Evolutionary conservation across 331 rosid species (phyloP), one percentile per base, ranked within the genome.

Genomic region (Stylosanthes scabra): DNA sequence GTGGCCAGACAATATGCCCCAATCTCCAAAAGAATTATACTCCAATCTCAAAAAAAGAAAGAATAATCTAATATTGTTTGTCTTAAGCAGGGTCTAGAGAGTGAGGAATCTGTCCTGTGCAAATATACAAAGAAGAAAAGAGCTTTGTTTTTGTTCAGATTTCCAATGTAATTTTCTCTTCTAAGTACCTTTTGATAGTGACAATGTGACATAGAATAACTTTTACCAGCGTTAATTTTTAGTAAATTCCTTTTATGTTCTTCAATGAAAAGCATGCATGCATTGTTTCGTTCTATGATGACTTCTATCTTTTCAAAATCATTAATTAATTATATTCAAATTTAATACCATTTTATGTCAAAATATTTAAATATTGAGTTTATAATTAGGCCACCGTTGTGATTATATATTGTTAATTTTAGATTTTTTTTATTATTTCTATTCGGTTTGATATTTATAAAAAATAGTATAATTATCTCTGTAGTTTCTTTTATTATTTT

Each of bases 31-130:
- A 28, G 57, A 56, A 15, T 16, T 12, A 59, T 45, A 73, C 50
- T 73, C 60, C 39, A 11, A n/a, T 61, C 27, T 67, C 51, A 8
- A 75, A 68, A 31, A 31, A 31, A 31, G 37, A 31, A 74, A 29
- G 49, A 62, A 31, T 37, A 29, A 56, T n/a, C 11, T 68, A 62
- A 74, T 60, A 37, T 68, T 69, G 47, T 44, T 63, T 37, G 20
- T 69, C 73, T 8, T 59, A 15, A 5, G 0, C 3, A 31, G 37
- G 37, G 37, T 31, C 37, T 31, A 31, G 37, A 31, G 5, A 31
- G 62, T 51, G 70, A 15, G 68, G 79, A 79, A 58, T 76, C 68
- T 66, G n/a, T 71, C 40, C 40, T 16, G 28, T 74, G 15, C 10
- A 10, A 34, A 16, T 73, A 47, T 12, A 68, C 63, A 51, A 40